These are phyloP conservation scores for Magnusiomyces suaveolens DNA, from an alignment of 1,139 yeast genomes.

Conservation along the genomic window DNA sequence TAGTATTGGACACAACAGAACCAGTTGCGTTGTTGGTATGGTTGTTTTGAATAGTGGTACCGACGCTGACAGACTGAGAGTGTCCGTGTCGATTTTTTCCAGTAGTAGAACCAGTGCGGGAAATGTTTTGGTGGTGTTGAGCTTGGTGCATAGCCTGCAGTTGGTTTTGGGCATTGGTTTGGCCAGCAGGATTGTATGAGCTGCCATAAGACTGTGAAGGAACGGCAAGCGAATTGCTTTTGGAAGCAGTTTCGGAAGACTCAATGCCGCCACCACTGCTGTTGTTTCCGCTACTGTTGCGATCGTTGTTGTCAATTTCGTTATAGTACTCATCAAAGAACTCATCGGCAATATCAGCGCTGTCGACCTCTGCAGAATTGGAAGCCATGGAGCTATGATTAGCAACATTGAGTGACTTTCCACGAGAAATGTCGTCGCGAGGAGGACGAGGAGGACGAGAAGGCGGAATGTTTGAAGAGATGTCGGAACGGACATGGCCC, in stretches of 20 bases:
- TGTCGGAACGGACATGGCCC: slow-evolving; percentile 54
- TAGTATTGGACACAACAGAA: slow-evolving; percentile 1
- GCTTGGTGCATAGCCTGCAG: neutral
- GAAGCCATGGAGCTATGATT: neutral
- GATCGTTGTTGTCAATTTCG: slow-evolving; percentile 21
- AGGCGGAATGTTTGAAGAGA: slow-evolving; percentile 16
- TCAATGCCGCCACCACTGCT: slow-evolving; percentile 1
- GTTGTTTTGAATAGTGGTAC: neutral
- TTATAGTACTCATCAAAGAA: slow-evolving; percentile 61
- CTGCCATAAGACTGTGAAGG: neutral
- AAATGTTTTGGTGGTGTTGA: slow-evolving; percentile 1
- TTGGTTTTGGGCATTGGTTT: neutral
- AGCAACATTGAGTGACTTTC: slow-evolving; percentile 29
- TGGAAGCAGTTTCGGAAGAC: neutral
- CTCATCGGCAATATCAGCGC: slow-evolving; percentile 47
- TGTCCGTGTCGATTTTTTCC: neutral
- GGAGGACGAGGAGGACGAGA: slow-evolving; percentile 17
- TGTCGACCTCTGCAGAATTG: slow-evolving; percentile 27
- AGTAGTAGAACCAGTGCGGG: neutral
- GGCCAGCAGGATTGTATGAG: neutral
- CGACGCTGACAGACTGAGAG: slow-evolving; percentile 9
- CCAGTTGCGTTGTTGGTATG: slow-evolving; percentile 6
- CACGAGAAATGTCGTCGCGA: slow-evolving; percentile 18
- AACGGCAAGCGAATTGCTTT: neutral
- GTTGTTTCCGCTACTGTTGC: slow-evolving; percentile 2